Evolutionary conservation across 306 rosid species (phyloP).

Genomic region (Citrullus amarus): DNA sequence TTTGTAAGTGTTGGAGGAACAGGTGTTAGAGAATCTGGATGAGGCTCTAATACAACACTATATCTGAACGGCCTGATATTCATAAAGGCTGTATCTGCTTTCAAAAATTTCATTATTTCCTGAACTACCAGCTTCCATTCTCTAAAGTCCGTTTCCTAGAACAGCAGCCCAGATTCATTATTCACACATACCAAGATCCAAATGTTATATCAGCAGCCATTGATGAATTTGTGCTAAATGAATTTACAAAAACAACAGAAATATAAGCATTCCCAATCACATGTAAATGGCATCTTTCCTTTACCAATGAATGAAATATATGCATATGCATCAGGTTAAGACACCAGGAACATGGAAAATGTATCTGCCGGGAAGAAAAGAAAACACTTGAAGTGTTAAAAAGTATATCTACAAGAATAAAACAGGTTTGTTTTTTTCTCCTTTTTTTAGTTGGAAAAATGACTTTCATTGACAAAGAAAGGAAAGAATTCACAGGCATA

Average conservation of each 20-base stretch:
- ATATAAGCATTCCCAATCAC: background rate
- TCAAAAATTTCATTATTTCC: constrained; percentile 75
- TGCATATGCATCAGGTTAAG: background rate
- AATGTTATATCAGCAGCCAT: constrained; percentile 12
- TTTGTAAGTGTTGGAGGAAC: constrained; percentile 33
- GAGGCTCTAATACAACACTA: constrained; percentile 69
- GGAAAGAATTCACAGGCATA: background rate
- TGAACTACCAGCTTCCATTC: constrained; percentile 95
- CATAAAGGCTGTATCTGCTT: constrained; percentile 66
- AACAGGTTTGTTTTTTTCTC: background rate
- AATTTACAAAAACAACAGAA: background rate
- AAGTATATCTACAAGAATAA: background rate
- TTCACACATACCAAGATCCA: constrained; percentile 17
- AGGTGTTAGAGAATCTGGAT: constrained; percentile 50
- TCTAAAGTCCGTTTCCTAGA: constrained; percentile 76
- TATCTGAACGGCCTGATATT: constrained; percentile 85
- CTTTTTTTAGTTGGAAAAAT: no score
- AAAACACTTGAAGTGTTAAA: background rate
- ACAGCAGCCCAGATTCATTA: constrained; percentile 24
- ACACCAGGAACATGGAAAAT: background rate
- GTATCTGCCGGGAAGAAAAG: background rate
- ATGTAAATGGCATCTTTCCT: background rate
- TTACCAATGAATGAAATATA: background rate
- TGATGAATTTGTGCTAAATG: background rate
- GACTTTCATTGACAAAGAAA: no score